Base-by-base conservation (phyloP, 1,284 basidiomycete genomes). In the Apiotrichum gracile region DNA sequence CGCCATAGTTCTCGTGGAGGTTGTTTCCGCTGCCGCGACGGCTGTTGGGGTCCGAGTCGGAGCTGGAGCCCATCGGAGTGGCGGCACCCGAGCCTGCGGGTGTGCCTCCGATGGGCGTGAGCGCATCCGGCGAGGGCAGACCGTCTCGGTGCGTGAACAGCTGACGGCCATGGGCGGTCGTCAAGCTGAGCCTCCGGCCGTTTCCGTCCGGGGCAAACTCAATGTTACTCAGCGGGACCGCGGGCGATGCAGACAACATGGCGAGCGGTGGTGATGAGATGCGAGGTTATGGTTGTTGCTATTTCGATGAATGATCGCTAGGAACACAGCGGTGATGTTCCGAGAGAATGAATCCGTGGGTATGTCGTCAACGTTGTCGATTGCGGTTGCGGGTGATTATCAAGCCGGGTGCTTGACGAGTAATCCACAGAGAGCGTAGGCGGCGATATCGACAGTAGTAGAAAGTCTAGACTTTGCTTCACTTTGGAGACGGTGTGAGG, bases 231-330 rank as follows among this genome's bases (percentile, higher is more conserved):
- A 76, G 63, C 3, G 72, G 74, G 50, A 76, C 57, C 21, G 74
- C 67, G 22, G 72, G 72, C 31, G 58, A 57, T 10, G 74, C 65
- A 14, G 72, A 74, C 21, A 76, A 60, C 74, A 76, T 76, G 49
- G 47, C 57, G 54, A 38, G 22, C 27, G 54, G 8, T 39, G 43
- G 16, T 29, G 27, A 29, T 29, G 27, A 29, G 27, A 13, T 29
- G 6, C 6, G 27, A 29, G 6, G 27, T 29, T 29, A 13, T n/a
- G n/a, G n/a, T n/a, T n/a, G n/a, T n/a, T n/a, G n/a, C n/a, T n/a
- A n/a, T n/a, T n/a, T n/a, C n/a, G n/a, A n/a, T n/a, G n/a, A n/a
- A n/a, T n/a, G n/a, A n/a, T n/a, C n/a, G n/a, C n/a, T n/a, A n/a
- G n/a, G n/a, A n/a, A n/a, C n/a, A n/a, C n/a, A n/a, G n/a, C n/a